A percentile compares a stretch with the other conserved stretches of the same genome.
These are phyloP conservation scores for Ophiocordyceps camponoti-saundersi DNA, from an alignment of 2,329 filamentous ascomycete genomes.

Conservation along the genomic window DNA sequence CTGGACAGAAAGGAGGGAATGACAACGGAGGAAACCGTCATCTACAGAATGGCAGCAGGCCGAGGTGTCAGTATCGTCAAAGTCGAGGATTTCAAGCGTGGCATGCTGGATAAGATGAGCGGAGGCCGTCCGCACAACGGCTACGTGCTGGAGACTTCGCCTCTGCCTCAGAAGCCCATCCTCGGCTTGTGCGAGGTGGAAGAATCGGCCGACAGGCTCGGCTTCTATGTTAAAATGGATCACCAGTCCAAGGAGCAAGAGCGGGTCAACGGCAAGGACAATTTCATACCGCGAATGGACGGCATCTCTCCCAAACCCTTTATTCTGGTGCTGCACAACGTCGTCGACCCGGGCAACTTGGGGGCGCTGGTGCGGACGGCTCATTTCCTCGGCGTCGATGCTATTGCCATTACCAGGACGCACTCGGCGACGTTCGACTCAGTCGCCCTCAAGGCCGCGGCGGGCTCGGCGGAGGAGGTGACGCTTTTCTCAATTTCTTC, in stretches of 20 bases:
- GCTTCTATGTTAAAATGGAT: conserved; percentile 43
- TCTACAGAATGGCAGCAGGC: conserved; percentile 28
- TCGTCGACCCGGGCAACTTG: conserved; percentile 77
- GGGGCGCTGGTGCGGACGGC: conserved; percentile 80
- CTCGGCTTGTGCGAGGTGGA: conserved; percentile 34
- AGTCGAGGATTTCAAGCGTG: conserved; percentile 43
- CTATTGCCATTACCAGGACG: conserved; percentile 58
- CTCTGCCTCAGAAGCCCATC: conserved; percentile 56
- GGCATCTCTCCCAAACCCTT: conserved; percentile 39
- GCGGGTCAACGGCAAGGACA: conserved; percentile 49
- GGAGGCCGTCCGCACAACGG: conserved; percentile 77
- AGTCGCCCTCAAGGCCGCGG: conserved; percentile 70
- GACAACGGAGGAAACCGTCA: conserved; percentile 23
- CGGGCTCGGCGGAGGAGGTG: conserved; percentile 71
- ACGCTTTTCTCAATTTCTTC: conserved; percentile 54
- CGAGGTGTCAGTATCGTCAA: conserved; percentile 36
- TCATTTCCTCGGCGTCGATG: conserved; percentile 79
- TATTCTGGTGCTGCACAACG: conserved; percentile 56
- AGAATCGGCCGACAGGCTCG: conserved; percentile 22
- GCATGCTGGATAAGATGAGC: conserved; percentile 69
- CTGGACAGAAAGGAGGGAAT: conserved; percentile 30
- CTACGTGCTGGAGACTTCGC: conserved; percentile 71
- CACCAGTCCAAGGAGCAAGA: conserved; percentile 61
- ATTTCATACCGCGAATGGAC: conserved; percentile 23
- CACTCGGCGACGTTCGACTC: conserved; percentile 60